Evolutionary conservation across 1,284 basidiomycete genomes (phyloP), one percentile per base, ranked within the genome.

Genomic region (Ganoderma sinense): DNA sequence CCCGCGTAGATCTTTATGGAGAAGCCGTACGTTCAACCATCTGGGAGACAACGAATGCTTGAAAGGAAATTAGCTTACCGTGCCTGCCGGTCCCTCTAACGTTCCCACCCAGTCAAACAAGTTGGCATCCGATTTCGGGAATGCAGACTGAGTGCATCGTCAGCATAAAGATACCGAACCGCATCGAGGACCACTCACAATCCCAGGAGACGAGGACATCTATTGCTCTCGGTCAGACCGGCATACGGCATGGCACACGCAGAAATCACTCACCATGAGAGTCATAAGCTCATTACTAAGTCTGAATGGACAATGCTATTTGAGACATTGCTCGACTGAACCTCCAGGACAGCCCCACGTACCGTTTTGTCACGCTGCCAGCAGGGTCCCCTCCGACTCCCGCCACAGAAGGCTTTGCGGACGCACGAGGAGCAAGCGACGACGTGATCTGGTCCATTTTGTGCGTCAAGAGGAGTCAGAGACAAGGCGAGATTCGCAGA

Each of bases 131-230:
- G 88, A 90, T 78, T 92, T 94, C 1, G 94, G 93, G 77, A 95
- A 95, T 26, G 94, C 94, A 64, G 94, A 94, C 93, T 95, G 72
- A 4, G 73, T 51, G 62, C 23, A 7, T 11, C 5, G 51, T 58
- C 64, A 63, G 62, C 23, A 33, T n/a, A 16, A 23, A 6, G 6
- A 60, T 4, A 29, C 39, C 48, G 62, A 67, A 40, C 64, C 36
- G 61, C 43, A 63, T 5, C 26, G 26, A 23, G 43, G 40, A 62
- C 14, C 65, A 66, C 89, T 77, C 70, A 95, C 93, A 76, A 94
- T 94, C 70, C 93, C 93, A 68, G 93, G 91, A 14, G 93, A 93
- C 60, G 91, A 89, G 67, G 93, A 93, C 94, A 95, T 94, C 93
- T 95, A 70, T 1, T 67, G 51, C 60, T 29, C 26, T 51, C 61